These are phyloP conservation scores for Phylloporus arenicola DNA, from an alignment of 768 basidiomycete species.

Conservation along the genomic window DNA sequence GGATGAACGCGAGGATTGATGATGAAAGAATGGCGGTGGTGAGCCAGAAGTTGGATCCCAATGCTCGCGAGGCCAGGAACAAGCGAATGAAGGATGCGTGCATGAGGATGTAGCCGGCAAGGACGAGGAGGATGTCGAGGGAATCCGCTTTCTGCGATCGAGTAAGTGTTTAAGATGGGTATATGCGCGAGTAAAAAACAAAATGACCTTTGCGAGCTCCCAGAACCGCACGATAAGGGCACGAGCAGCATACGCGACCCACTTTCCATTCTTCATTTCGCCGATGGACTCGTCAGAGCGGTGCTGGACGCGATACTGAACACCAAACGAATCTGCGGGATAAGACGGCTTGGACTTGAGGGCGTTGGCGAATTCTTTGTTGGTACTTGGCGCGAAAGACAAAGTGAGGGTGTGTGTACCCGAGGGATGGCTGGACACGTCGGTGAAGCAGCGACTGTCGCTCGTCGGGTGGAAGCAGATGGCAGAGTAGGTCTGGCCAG, in stretches of 20 bases:
- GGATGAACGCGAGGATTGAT: constrained; percentile 75
- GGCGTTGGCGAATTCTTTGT: constrained; percentile 47
- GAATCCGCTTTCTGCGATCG: constrained; percentile 79
- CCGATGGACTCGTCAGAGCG: constrained; percentile 47
- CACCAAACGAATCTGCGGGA: constrained; percentile 34
- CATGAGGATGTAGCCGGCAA: constrained; percentile 93
- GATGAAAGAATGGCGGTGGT: constrained; percentile 71
- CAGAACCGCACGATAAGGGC: constrained; percentile 37
- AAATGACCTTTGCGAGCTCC: too few relatives aligned
- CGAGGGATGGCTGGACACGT: constrained; percentile 29
- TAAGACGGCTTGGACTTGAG: constrained; percentile 28
- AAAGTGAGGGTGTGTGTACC: constrained; percentile 43
- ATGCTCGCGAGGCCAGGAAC: constrained; percentile 78
- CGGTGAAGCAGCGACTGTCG: constrained; percentile 37
- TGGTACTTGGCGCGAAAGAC: constrained; percentile 44
- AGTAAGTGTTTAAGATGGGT: constrained; percentile 10
- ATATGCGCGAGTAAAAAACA: background rate
- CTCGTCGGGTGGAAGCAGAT: constrained; percentile 43
- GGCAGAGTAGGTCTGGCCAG: constrained; percentile 44
- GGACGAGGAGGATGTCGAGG: constrained; percentile 90
- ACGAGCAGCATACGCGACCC: constrained; percentile 83
- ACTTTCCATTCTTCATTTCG: constrained; percentile 76
- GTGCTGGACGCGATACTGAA: constrained; percentile 49
- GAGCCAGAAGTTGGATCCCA: constrained; percentile 74
- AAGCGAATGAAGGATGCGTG: constrained; percentile 91